phyloP scores from a whole-genome alignment of 495 filamentous ascomycete genomes.

The Aspergillus panamensis region DNA sequence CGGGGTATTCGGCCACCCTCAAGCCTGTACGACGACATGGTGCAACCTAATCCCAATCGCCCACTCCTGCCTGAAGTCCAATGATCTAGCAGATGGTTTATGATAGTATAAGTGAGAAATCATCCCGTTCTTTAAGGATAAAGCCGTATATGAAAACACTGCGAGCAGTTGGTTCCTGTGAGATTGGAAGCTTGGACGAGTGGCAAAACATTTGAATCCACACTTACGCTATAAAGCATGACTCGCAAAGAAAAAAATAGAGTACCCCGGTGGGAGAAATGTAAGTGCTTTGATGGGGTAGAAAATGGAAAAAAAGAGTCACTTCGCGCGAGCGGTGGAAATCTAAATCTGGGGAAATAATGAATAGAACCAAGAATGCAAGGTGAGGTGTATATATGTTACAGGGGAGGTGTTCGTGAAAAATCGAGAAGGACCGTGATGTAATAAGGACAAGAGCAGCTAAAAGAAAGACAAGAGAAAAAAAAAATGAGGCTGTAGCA shows the following conservation, averaged over 20 bases:
- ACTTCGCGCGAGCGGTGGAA: conserved; percentile 12
- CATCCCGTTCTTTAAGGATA: conserved; percentile 31
- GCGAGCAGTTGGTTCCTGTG: conserved; percentile 2
- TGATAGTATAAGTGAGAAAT: conserved; percentile 27
- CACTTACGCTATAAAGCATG: conserved; percentile 9
- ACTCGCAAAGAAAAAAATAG: background rate
- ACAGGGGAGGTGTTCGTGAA: conserved; percentile 2
- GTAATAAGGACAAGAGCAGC: conserved; percentile 1
- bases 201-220: background rate
- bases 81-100: conserved; percentile 24
- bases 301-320: background rate
- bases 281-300: background rate
- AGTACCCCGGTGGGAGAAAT: background rate
- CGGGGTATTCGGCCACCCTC: conserved; percentile 35
- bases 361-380: conserved; percentile 4
- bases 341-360: conserved; percentile 7
- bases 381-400: conserved; percentile 3
- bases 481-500: conserved; percentile 11
- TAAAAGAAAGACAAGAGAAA: background rate
- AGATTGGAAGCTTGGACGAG: background rate
- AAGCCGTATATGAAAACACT: conserved; percentile 7
- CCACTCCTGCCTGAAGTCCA: conserved; percentile 30
- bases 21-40: conserved; percentile 39
- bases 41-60: conserved; percentile 27
- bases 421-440: conserved; percentile 3